phyloP scores from a whole-genome alignment of 1,284 basidiomycete species.

The Schizophyllum commune region DNA sequence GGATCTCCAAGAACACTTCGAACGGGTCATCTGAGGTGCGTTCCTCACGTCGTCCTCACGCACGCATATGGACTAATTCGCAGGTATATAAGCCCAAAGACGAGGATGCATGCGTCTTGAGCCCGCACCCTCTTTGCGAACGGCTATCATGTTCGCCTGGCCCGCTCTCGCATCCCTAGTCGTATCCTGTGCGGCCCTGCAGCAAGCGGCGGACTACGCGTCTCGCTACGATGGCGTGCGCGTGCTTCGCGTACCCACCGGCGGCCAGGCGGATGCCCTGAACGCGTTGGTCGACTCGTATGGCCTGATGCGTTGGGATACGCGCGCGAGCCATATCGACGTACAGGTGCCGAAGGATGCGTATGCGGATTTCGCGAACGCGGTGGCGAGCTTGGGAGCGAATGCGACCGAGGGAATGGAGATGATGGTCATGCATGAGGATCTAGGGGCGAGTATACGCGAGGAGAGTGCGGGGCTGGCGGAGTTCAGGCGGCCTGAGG shows the following conservation, averaged over 20 bases:
- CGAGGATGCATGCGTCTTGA: no score
- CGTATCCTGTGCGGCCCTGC: background rate
- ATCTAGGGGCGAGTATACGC: background rate
- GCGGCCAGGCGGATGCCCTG: background rate
- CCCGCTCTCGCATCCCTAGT: background rate
- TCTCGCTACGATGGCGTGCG: background rate
- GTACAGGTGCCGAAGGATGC: background rate
- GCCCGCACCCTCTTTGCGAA: no score
- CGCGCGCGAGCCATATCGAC: background rate
- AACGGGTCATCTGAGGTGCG: background rate
- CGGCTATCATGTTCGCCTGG: background rate
- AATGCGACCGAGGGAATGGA: background rate
- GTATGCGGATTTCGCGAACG: background rate
- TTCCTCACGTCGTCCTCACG: background rate
- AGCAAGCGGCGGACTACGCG: background rate
- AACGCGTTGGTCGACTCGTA: background rate
- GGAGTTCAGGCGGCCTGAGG: background rate
- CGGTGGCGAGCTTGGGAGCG: background rate
- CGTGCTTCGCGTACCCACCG: background rate
- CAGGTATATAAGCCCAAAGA: background rate
- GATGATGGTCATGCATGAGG: background rate
- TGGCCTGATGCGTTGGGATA: background rate
- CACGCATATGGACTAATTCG: background rate
- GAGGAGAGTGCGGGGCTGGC: background rate
- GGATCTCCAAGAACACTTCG: background rate